These are phyloP conservation scores for Posidonia australis DNA, from an alignment of 106 monocot genomes.

Conservation along the genomic window DNA sequence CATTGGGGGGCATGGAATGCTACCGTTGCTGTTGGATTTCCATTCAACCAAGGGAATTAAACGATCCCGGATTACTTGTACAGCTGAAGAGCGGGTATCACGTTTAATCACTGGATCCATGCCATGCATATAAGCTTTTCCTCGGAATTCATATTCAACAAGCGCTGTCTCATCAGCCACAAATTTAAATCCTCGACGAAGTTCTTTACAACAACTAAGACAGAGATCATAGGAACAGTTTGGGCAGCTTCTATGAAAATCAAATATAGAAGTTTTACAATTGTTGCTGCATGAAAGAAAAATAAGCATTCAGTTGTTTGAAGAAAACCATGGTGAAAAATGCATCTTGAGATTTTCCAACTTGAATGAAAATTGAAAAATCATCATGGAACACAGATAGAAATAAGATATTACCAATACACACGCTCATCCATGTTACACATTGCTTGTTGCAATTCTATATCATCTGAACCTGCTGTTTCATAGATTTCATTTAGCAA, in stretches of 20 bases:
- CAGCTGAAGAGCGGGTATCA: not conserved
- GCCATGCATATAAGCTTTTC: slow-evolving; percentile 20
- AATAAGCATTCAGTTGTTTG: not conserved
- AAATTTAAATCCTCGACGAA: slow-evolving; percentile 32
- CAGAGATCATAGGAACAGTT: slow-evolving; percentile 21
- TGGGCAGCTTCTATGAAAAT: slow-evolving; percentile 18
- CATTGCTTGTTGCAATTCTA: slow-evolving; percentile 8
- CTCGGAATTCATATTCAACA: slow-evolving; percentile 12
- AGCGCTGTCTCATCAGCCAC: not conserved
- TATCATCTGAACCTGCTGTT: slow-evolving; percentile 8
- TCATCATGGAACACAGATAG: not conserved
- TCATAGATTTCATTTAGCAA: not conserved
- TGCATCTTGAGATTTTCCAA: not conserved
- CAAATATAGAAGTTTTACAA: slow-evolving; percentile 20
- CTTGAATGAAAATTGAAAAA: not conserved
- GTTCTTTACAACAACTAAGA: slow-evolving; percentile 42
- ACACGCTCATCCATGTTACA: slow-evolving; percentile 20
- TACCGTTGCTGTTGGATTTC: slow-evolving; percentile 19
- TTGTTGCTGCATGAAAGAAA: slow-evolving; percentile 12
- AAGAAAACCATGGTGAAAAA: no score
- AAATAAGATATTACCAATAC: slow-evolving; percentile 13
- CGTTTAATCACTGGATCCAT: not conserved
- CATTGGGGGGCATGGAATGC: slow-evolving; percentile 24
- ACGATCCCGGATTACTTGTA: not conserved
- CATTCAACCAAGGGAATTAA: slow-evolving; percentile 1